Percentiles rank a stretch among this genome's conserved stretches.
Evolutionary conservation across 441 rosid species (phyloP).

Genomic region (Populus hybrid): DNA sequence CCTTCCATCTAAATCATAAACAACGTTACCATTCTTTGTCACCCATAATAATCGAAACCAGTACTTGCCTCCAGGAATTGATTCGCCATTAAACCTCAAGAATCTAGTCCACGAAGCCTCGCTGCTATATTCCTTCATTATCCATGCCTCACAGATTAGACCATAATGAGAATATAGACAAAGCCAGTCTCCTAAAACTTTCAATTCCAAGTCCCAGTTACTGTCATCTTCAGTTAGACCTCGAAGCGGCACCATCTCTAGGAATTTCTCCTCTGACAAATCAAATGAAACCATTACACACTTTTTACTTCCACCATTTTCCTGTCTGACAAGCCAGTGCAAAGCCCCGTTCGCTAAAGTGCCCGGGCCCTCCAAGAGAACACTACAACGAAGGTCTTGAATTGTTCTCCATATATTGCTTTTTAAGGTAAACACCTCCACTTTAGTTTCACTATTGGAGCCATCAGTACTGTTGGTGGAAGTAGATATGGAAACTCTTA

Average conservation of each 20-base stretch:
- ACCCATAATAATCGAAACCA: not conserved
- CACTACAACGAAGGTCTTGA: not conserved
- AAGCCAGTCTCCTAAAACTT: not conserved
- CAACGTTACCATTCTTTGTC: constrained; percentile 4
- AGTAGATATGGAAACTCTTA: not conserved
- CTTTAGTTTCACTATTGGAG: not conserved
- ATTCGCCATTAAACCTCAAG: constrained; percentile 4
- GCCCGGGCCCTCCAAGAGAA: not conserved
- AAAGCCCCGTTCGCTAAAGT: not conserved
- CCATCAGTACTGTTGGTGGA: not conserved
- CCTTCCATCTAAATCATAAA: not conserved
- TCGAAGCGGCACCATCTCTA: not conserved
- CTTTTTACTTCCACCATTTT: not conserved
- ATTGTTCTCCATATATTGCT: not conserved
- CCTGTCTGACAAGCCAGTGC: constrained; percentile 7
- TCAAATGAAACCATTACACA: not conserved
- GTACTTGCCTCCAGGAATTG: constrained; percentile 7
- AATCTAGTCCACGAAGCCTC: not conserved
- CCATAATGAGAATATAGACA: not conserved
- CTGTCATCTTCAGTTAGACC: not conserved
- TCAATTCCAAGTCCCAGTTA: not conserved
- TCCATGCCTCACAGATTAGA: constrained; percentile 6
- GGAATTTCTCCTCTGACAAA: constrained; percentile 7
- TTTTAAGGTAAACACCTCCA: constrained; percentile 7
- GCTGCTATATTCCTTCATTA: not conserved